Conservation (phyloP, 768 basidiomycete genomes). For the Suillus ampliporus region DNA sequence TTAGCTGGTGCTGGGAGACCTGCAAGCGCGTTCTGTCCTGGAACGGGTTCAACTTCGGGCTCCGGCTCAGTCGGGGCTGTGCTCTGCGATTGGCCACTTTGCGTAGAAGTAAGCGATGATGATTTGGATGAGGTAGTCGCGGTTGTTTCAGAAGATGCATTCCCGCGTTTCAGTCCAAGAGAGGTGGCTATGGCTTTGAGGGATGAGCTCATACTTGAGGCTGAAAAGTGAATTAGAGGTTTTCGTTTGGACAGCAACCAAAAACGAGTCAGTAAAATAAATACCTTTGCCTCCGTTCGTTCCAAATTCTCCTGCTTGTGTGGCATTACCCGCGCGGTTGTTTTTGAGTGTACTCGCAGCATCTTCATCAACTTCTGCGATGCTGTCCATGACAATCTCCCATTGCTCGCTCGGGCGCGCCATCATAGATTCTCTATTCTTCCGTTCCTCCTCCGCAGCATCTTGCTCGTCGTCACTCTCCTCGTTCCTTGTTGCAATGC, state of each 20-base stretch:
- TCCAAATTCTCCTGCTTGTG: slow-evolving; percentile 72
- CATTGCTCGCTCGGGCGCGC: slow-evolving; percentile 80
- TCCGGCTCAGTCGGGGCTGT: slow-evolving; percentile 20
- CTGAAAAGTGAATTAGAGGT: slow-evolving; percentile 38
- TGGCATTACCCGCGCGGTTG: slow-evolving; percentile 49
- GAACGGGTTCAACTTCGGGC: slow-evolving; percentile 52
- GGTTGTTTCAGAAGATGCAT: slow-evolving; percentile 15
- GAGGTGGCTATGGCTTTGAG: slow-evolving; percentile 79
- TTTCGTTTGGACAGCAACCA: background rate
- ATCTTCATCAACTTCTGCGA: slow-evolving; percentile 66
- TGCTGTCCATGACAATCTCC: slow-evolving; percentile 88
- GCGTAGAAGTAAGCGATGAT: slow-evolving; percentile 24
- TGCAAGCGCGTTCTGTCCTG: slow-evolving; percentile 61
- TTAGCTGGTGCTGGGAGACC: slow-evolving; percentile 65
- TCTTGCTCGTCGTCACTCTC: slow-evolving; percentile 39
- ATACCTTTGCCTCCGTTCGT: slow-evolving; percentile 67
- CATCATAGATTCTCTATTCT: slow-evolving; percentile 24
- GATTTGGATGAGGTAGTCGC: slow-evolving; percentile 31
- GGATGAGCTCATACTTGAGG: slow-evolving; percentile 70
- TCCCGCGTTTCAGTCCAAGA: slow-evolving; percentile 66
- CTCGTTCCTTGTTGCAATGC: slow-evolving; percentile 60
- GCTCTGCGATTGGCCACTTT: slow-evolving; percentile 36
- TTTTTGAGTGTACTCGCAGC: slow-evolving; percentile 33
- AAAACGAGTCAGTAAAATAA: slow-evolving; percentile 24
- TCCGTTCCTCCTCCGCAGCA: slow-evolving; percentile 24